Evolutionary conservation across 352 stramenopile species (phyloP).

Genomic region (Globisporangium barbulae): DNA sequence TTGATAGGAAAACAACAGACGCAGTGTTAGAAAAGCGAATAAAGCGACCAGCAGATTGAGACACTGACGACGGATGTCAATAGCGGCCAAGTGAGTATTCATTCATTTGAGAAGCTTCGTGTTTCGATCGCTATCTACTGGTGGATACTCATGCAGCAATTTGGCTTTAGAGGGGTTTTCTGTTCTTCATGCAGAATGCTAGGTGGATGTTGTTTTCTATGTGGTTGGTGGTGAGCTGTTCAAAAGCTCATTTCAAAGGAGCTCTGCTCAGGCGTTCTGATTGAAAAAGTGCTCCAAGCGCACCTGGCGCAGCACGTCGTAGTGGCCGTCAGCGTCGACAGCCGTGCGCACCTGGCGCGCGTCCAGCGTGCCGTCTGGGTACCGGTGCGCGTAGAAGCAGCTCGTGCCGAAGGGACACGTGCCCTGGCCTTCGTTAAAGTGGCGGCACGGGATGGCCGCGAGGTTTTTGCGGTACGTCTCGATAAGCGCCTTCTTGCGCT

Average conservation of each 20-base stretch:
- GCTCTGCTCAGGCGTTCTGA: slow-evolving; percentile 10
- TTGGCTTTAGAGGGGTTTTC: not conserved
- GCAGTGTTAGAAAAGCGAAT: not conserved
- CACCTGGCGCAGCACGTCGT: slow-evolving; percentile 71
- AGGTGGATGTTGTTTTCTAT: slow-evolving; percentile 1
- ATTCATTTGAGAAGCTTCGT: too few species aligned
- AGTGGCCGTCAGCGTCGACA: slow-evolving; percentile 66
- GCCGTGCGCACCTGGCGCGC: slow-evolving; percentile 65
- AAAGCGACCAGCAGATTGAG: not conserved
- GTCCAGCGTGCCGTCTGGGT: slow-evolving; percentile 57
- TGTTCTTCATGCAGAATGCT: not conserved
- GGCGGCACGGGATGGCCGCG: slow-evolving; percentile 70
- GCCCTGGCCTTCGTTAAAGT: slow-evolving; percentile 80
- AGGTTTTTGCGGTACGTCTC: slow-evolving; percentile 73
- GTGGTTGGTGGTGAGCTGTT: not conserved
- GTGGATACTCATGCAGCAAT: not conserved
- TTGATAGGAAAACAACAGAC: not conserved
- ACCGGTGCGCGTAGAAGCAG: slow-evolving; percentile 86
- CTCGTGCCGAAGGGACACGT: slow-evolving; percentile 84
- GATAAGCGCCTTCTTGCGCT: slow-evolving; percentile 69
- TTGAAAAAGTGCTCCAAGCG: slow-evolving; percentile 72
- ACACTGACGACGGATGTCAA: not conserved
- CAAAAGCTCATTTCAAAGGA: not conserved
- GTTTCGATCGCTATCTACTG: not conserved
- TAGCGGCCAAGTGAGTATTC: too few species aligned